These are phyloP conservation scores for Exophiala spinifera DNA, from an alignment of 2,329 filamentous ascomycete species.

Conservation along the genomic window DNA sequence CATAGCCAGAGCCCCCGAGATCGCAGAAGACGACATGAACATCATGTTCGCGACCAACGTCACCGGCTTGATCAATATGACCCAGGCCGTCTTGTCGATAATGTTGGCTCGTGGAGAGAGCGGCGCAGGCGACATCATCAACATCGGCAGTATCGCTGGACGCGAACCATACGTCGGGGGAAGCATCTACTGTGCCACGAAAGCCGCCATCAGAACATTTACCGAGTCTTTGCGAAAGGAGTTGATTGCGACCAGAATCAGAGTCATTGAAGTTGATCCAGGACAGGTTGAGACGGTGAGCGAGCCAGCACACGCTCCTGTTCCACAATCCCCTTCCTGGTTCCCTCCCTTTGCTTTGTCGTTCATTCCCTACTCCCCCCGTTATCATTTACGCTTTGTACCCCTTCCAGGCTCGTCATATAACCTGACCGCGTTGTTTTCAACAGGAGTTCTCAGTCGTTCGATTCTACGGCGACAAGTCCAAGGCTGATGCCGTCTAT, in stretches of 20 bases:
- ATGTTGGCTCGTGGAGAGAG: conserved; percentile 59
- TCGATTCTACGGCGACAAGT: conserved; percentile 81
- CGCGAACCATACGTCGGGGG: conserved; percentile 81
- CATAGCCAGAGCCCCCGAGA: conserved; percentile 79
- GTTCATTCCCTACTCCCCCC: too few relatives aligned
- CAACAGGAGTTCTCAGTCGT: conserved; percentile 75
- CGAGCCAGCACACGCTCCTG: too few relatives aligned
- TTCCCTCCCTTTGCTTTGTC: too few relatives aligned
- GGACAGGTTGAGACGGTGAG: conserved; percentile 78
- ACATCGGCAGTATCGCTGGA: conserved; percentile 88
- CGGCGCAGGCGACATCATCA: conserved; percentile 84
- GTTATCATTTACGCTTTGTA: too few relatives aligned
- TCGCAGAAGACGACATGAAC: conserved; percentile 75
- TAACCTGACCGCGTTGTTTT: too few relatives aligned
- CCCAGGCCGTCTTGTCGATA: conserved; percentile 82
- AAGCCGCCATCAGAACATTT: conserved; percentile 82
- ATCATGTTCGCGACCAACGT: conserved; percentile 93
- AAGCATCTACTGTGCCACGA: conserved; percentile 89
- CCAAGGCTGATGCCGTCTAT: conserved; percentile 77
- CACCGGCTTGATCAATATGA: conserved; percentile 92
- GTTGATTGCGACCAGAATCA: conserved; percentile 73
- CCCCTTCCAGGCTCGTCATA: too few relatives aligned
- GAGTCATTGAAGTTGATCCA: conserved; percentile 84
- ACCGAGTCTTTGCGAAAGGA: conserved; percentile 80
- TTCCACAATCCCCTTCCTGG: too few relatives aligned